Evolutionary conservation across 2,329 filamentous ascomycete genomes (phyloP), one percentile per base, ranked within the genome.

Genomic region (Calonectria ilicicola): DNA sequence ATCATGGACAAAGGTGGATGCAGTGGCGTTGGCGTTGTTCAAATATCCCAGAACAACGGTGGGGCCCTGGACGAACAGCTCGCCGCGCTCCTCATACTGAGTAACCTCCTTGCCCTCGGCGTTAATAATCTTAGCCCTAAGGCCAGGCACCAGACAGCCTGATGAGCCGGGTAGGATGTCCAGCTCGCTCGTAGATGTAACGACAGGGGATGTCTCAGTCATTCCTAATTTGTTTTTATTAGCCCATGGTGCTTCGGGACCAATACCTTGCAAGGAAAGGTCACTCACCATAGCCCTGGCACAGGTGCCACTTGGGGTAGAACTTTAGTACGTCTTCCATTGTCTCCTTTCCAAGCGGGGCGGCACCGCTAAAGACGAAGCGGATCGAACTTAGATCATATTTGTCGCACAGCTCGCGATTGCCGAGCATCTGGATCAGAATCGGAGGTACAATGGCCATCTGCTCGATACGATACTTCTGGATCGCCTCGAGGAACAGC

Each of bases 31-130:
- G 53, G 94, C 92, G 80, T 98, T 98, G 84, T 97, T 93, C 66
- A 98, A 85, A 78, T 98, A 98, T 1, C 96, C 96, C 0, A 98
- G 84, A 0, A 94, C 92, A 1, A 97, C 90, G 1, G 92, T 92
- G 0, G 95, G 95, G 0, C 91, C 91, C 81, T 95, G 94, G 26
- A 98, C 90, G 21, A 94, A 88, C 17, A 98, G 89, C 83, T 98
- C 96, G 42, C 96, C 96, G 0, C 93, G 94, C 56, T 91, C 90
- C 73, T 96, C 86, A 76, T 94, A 92, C 9, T 86, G 88, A 0
- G 90, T 93, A 51, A 96, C 88, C 78, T 95, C 93, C 2, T 88
- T 86, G 5, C 93, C 93, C 65, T 95, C 92, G 1, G 86, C 79
- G 2, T 90, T 90, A 49, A 96, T 85, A 12, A 96, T 84, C 75